These are phyloP conservation scores for Boletus rubropictus DNA, from an alignment of 768 basidiomycete genomes.

Conservation along the genomic window DNA sequence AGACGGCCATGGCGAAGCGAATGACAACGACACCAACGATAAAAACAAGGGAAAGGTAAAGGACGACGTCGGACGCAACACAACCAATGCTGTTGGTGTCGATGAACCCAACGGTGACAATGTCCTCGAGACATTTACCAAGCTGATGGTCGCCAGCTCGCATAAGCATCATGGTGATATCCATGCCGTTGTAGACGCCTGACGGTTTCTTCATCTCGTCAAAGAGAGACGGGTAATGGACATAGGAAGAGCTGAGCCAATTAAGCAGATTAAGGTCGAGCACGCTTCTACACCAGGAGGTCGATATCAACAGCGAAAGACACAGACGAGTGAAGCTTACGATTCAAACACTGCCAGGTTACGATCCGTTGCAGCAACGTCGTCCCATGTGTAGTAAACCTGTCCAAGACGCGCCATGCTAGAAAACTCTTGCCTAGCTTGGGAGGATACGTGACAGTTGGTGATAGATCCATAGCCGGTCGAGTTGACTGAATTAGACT, in stretches of 20 bases:
- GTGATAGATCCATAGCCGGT: slow-evolving; percentile 60
- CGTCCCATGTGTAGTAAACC: slow-evolving; percentile 92
- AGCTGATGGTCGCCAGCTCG: slow-evolving; percentile 63
- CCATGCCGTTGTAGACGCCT: slow-evolving; percentile 72
- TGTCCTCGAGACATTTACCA: slow-evolving; percentile 80
- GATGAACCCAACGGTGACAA: slow-evolving; percentile 86
- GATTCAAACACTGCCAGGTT: slow-evolving; percentile 93
- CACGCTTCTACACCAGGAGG: slow-evolving; percentile 52
- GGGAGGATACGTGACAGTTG: slow-evolving; percentile 65
- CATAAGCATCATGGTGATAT: slow-evolving; percentile 81
- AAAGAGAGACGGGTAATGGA: slow-evolving; percentile 79
- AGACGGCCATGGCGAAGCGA: slow-evolving; percentile 93
- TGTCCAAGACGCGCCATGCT: slow-evolving; percentile 60
- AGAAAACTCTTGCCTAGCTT: slow-evolving; percentile 49
- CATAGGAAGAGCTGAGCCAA: slow-evolving; percentile 77
- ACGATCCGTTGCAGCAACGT: slow-evolving; percentile 58
- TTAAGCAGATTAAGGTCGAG: slow-evolving; percentile 82
- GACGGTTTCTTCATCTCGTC: slow-evolving; percentile 66
- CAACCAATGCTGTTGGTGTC: slow-evolving; percentile 94
- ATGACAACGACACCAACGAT: slow-evolving; percentile 95
- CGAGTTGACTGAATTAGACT: slow-evolving; percentile 60
- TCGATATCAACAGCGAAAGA: slow-evolving; percentile 3
- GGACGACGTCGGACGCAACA: slow-evolving; percentile 89
- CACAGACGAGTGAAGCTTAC: slow-evolving; percentile 44
- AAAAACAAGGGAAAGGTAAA: slow-evolving; percentile 92